Evolutionary conservation across 495 filamentous ascomycete genomes (phyloP).

Genomic region (Tuber magnatum): DNA sequence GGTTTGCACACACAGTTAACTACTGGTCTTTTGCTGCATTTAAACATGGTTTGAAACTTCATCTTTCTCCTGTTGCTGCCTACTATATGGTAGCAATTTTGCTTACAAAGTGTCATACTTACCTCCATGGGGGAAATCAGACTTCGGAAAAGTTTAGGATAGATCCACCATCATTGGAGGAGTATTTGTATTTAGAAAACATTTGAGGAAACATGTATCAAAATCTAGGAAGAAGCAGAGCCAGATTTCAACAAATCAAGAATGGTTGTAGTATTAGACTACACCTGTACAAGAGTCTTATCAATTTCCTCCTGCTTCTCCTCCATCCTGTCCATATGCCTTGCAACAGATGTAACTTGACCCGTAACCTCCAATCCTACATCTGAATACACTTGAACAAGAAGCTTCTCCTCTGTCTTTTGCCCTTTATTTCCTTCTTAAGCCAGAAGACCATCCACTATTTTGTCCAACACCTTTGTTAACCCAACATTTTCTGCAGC

Average conservation of each 20-base stretch:
- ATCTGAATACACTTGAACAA: not conserved
- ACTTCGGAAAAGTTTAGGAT: not conserved
- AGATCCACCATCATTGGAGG: not conserved
- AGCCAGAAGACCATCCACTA: not conserved
- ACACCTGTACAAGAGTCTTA: not conserved
- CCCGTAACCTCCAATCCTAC: not conserved
- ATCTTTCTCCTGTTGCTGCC: not conserved
- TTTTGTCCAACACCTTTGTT: not conserved
- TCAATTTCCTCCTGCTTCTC: not conserved
- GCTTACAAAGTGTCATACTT: not conserved
- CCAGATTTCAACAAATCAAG: not conserved
- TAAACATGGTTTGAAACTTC: not conserved
- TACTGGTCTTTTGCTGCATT: not conserved
- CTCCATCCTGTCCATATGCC: not conserved
- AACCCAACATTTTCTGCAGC: too few species aligned
- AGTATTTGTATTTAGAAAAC: not conserved
- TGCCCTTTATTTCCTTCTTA: not conserved
- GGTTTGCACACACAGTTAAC: not conserved
- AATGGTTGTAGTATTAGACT: not conserved
- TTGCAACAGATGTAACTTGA: not conserved
- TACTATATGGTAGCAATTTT: not conserved
- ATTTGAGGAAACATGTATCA: not conserved
- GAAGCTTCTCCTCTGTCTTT: not conserved
- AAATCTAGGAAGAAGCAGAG: not conserved
- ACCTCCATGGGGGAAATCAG: not conserved